Conservation (phyloP, 176 grass and related monocot genomes). For the Eragrostis nindensis region DNA sequence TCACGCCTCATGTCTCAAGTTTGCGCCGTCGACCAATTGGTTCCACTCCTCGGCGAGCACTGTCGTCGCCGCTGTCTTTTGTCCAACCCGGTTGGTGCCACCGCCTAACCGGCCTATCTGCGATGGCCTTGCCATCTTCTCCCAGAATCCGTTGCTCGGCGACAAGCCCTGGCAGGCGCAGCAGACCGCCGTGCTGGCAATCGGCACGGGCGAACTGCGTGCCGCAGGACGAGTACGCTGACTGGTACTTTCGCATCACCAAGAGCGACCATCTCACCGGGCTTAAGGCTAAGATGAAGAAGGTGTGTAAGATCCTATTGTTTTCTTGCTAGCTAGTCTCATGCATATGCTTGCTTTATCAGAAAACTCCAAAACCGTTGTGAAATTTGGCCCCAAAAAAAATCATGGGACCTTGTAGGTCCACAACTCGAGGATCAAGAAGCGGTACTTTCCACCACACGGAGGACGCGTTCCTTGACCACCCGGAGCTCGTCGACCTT, state of each 20-base stretch:
- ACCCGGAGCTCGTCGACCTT: conserved; percentile 36
- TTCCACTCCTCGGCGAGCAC: too few relatives aligned
- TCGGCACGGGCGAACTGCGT: conserved; percentile 60
- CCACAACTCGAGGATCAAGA: conserved; percentile 33
- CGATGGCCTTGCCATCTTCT: too few relatives aligned
- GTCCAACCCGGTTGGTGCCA: too few relatives aligned
- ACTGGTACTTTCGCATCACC: conserved; percentile 73
- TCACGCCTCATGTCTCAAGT: too few relatives aligned
- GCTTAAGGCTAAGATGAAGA: conserved; percentile 64
- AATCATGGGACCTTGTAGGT: not conserved
- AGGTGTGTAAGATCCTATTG: conserved; percentile 43
- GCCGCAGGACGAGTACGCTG: conserved; percentile 51
- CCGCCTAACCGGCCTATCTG: too few relatives aligned
- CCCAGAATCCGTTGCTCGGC: too few relatives aligned
- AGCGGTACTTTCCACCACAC: conserved; percentile 47
- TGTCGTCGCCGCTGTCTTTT: too few relatives aligned
- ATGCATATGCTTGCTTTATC: not conserved
- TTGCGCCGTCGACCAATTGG: too few relatives aligned
- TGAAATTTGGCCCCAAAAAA: too few relatives aligned
- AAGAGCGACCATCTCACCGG: conserved; percentile 56
- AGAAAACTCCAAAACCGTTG: too few relatives aligned
- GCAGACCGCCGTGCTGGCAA: conserved; percentile 50
- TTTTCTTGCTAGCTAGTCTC: rapidly evolving
- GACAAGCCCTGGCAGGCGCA: conserved; percentile 28
- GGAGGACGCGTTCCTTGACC: conserved; percentile 18